Base-by-base conservation (phyloP, 139 green algal genomes). In the Micractinium sp. region DNA sequence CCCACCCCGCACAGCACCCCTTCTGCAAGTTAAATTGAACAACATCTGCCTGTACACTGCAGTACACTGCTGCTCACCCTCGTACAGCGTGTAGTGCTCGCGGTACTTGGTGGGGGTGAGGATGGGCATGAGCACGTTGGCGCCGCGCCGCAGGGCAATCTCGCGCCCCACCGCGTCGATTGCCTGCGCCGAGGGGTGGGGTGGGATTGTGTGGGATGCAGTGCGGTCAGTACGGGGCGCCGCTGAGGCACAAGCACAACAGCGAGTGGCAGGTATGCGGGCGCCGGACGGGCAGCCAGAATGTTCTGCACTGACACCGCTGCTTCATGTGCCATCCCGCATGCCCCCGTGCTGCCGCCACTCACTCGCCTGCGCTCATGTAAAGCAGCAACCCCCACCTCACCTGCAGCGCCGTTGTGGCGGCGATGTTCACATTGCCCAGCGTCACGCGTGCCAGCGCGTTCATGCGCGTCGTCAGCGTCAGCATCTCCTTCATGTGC, bases 121-220 rank as follows among this genome's bases (percentile, higher is more conserved):
- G 78, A 96, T 96, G 47, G 94, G 94, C 94, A 96, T 96, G 15
- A 96, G 90, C 87, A 96, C 90, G 85, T 96, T 96, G 86, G 90
- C 91, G 81, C 94, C 94, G 0, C 94, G 88, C 69, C 92, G 79
- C 85, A 96, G 91, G 20, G 94, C 94, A 0, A 96, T 89, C 90
- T 96, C 94, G 14, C 94, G 91, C n/a, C 94, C 94, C 41, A 93
- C 93, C 41, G 94, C 91, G 35, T 95, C 89, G 31, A 96, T 93
- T 14, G 94, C 94, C 91, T 96, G 91, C 73, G 71, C 33, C 3
- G 60, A 29, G 38, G 9, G 76, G 36, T 4, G 5, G 76, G 80
- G 14, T 22, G 61, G 1, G 82, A 61, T 7, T 1, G 19, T 63
- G 36, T 5, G 36, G 9, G 63, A 3, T 36, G 82, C 39, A 77